Conservation (phyloP, 306 rosid species). For the Corylus americana region DNA sequence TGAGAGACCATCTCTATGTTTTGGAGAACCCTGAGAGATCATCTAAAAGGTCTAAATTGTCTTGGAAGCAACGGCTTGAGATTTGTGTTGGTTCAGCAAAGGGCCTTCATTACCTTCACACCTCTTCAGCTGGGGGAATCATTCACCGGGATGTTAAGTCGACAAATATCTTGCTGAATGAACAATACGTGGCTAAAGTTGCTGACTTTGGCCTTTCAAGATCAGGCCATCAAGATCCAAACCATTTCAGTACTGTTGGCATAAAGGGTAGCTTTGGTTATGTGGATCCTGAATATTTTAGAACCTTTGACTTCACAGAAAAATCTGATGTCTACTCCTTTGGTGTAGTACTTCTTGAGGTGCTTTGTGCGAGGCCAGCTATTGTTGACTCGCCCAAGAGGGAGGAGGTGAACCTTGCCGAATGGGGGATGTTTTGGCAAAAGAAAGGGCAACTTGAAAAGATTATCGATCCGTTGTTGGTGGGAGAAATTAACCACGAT, state of each 20-base stretch:
- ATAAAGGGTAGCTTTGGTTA: conserved; percentile 60
- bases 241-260: conserved; percentile 33
- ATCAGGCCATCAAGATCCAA: conserved; percentile 44
- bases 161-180: conserved; percentile 52
- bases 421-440: conserved; percentile 51
- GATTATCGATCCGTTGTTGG: conserved; percentile 43
- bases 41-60: conserved; percentile 23
- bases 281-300: conserved; percentile 57
- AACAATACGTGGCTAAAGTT: conserved; percentile 53
- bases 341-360: conserved; percentile 59
- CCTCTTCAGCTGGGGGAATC: conserved; percentile 51
- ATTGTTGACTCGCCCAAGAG: conserved; percentile 28
- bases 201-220: conserved; percentile 64
- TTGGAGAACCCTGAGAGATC: background rate
- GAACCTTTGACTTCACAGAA: conserved; percentile 44
- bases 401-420: conserved; percentile 49
- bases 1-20: conserved; percentile 43
- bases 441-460: conserved; percentile 2
- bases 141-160: conserved; percentile 61
- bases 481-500: conserved; percentile 32
- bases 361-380: conserved; percentile 52
- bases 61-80: conserved; percentile 56
- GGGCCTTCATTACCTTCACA: conserved; percentile 61
- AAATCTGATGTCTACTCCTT: conserved; percentile 63
- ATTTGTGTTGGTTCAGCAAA: conserved; percentile 58